A percentile compares a stretch with the other conserved stretches of the same genome.
Evolutionary conservation across 2,329 filamentous ascomycete species (phyloP).

Genomic region (Paraphaeosphaeria sporulosa): DNA sequence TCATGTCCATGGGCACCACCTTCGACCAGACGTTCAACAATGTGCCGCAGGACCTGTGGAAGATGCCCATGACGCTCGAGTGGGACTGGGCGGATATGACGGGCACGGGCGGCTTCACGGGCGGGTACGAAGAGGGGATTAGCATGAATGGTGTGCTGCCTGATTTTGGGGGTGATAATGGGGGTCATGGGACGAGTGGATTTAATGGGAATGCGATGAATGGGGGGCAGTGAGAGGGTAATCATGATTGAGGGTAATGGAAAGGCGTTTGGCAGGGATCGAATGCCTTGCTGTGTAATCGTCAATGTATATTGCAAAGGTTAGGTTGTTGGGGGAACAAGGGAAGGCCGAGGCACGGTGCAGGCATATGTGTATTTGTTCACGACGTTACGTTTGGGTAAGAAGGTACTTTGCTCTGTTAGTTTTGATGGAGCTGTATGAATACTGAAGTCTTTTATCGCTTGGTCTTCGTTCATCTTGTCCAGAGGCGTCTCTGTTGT

Average conservation of each 20-base stretch:
- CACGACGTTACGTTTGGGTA: not conserved
- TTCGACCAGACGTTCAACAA: constrained; percentile 79
- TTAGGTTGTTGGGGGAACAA: not conserved
- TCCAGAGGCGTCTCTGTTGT: not conserved
- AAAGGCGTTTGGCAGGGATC: not conserved
- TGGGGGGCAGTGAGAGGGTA: constrained; percentile 26
- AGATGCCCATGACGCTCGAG: constrained; percentile 94
- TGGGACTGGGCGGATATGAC: constrained; percentile 76
- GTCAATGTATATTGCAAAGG: constrained; percentile 1
- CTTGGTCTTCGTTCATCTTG: too few relatives aligned
- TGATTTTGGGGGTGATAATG: constrained; percentile 33
- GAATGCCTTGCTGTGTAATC: not conserved
- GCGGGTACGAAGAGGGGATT: constrained; percentile 47
- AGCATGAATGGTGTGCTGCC: constrained; percentile 49
- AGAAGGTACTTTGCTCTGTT: not conserved
- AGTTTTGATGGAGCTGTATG: not conserved
- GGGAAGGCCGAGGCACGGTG: not conserved
- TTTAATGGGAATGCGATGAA: constrained; percentile 46
- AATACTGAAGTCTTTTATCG: not conserved
- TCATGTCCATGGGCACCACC: constrained; percentile 47
- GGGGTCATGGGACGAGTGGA: constrained; percentile 40
- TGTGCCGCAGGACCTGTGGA: constrained; percentile 91
- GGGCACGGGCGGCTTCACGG: constrained; percentile 42
- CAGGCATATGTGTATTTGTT: not conserved
- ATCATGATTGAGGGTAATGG: not conserved